Base-by-base conservation (phyloP, 78 protist genomes). In the Ministeria vibrans region DNA sequence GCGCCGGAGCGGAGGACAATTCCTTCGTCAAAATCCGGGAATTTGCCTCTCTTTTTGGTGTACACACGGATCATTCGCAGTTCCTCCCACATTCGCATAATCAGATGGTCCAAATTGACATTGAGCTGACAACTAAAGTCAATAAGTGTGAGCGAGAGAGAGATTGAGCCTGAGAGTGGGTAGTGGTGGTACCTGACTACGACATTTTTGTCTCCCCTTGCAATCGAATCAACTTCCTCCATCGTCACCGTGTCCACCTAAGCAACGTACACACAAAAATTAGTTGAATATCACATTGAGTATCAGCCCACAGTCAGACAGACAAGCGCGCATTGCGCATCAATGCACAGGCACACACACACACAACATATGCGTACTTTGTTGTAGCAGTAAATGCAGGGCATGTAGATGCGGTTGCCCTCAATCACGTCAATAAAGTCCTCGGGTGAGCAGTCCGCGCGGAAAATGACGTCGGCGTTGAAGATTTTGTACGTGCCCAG, bases 371-470 rank as follows among this genome's bases (percentile, higher is more conserved):
- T n/a, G n/a, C n/a, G n/a, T n/a, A n/a, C n/a, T n/a, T n/a, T n/a
- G 62, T 75, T 75, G 51, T 51, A 51, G 30, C 45, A 42, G 77
- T 97, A 96, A 18, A 97, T 43, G 82, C 94, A 83, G 32, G 96
- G 98, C 42, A 96, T 83, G 88, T 96, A 98, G 9, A 86, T 82
- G 73, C 97, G 83, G 75, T 93, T 95, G 46, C 99, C 99, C 76
- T 91, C 98, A 64, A 96, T 83, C 51, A 88, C 95, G 43, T 98
- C 99, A 69, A 98, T 97, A 72, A 98, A 89, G 45, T 98, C 96
- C 38, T 98, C 99, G 61, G 25, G 30, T 1, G 75, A 27, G 38
- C 42, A 45, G 3, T 79, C 83, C 49, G 66, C 83, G 15, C 66
- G 28, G 30, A 79, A 11, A 43, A 71, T 1, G 32, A 79, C 61